A percentile compares a stretch with the other conserved stretches of the same genome.
phyloP scores from a whole-genome alignment of 768 basidiomycete species.

The Omphalotus guepiniiformis region DNA sequence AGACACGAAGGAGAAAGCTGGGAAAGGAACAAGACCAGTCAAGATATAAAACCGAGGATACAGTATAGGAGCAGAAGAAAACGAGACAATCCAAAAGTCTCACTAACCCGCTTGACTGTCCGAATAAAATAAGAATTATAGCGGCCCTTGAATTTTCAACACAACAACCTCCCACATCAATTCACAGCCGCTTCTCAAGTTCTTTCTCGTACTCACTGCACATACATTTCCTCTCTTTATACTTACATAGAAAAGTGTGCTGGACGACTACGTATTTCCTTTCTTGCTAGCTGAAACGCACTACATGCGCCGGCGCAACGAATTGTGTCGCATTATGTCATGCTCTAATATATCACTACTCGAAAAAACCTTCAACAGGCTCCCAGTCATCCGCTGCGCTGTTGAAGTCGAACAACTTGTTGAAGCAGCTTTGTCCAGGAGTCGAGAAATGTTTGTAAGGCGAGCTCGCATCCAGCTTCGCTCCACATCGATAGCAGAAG shows the following conservation, averaged over 20 bases:
- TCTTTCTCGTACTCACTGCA: slow-evolving; percentile 3
- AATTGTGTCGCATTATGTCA: not conserved
- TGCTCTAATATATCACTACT: not conserved
- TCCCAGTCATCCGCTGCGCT: slow-evolving; percentile 41
- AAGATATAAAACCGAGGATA: slow-evolving; percentile 10
- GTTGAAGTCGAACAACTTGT: slow-evolving; percentile 60
- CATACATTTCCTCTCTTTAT: not conserved
- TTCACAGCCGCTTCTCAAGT: slow-evolving; percentile 26
- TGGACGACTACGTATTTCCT: too few species aligned
- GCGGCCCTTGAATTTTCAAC: not conserved
- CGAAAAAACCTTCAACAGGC: slow-evolving; percentile 36
- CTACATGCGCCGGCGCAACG: too few species aligned
- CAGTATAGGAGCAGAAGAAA: slow-evolving; percentile 7
- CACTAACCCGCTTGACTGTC: slow-evolving; percentile 2
- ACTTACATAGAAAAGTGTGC: too few species aligned
- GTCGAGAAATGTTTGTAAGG: slow-evolving; percentile 72
- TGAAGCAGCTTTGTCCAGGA: slow-evolving; percentile 49
- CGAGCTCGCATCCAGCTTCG: slow-evolving; percentile 38
- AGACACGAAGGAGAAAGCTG: slow-evolving; percentile 26
- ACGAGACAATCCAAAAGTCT: slow-evolving; percentile 1
- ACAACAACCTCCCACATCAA: not conserved
- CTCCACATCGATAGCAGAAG: slow-evolving; percentile 81
- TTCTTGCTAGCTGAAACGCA: too few species aligned
- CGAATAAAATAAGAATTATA: not conserved
- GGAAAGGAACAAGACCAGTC: slow-evolving; percentile 19